These are phyloP conservation scores for Melastoma candidum DNA, from an alignment of 441 rosid species.

Conservation along the genomic window DNA sequence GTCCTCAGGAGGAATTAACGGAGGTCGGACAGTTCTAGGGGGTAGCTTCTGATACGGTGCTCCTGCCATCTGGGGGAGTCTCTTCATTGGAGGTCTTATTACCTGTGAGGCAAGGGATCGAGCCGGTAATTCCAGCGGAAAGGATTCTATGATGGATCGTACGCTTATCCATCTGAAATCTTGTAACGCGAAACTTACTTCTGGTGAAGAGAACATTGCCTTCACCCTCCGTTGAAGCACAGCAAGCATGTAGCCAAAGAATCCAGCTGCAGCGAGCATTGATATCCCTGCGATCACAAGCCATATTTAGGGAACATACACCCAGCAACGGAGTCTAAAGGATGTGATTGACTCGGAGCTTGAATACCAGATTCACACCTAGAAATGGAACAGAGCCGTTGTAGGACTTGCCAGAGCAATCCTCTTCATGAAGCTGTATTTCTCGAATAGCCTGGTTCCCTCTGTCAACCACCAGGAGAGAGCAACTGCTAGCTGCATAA, in stretches of 20 bases:
- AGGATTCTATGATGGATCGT: neutral
- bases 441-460: conserved; percentile 83
- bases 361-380: conserved; percentile 29
- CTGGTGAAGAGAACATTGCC: conserved; percentile 41
- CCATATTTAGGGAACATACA: conserved; percentile 7
- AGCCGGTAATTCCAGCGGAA: neutral
- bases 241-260: conserved; percentile 88
- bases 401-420: conserved; percentile 43
- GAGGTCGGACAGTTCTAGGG: conserved; percentile 48
- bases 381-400: conserved; percentile 45
- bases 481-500: conserved; percentile 63
- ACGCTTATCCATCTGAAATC: neutral
- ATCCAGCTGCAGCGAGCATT: conserved; percentile 64
- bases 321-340: neutral
- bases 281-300: conserved; percentile 42
- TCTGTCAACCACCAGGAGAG: conserved; percentile 75
- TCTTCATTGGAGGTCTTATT: conserved; percentile 29
- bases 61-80: conserved; percentile 24
- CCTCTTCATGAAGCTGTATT: conserved; percentile 69
- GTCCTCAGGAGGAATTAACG: conserved; percentile 55
- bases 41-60: conserved; percentile 55
- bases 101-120: conserved; percentile 26
- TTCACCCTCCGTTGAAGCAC: conserved; percentile 60
- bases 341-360: neutral
- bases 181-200: conserved; percentile 31